A percentile compares a stretch with the other conserved stretches of the same genome.
These are phyloP conservation scores for Leucocoprinus birnbaumii DNA, from an alignment of 768 basidiomycete species.

Conservation along the genomic window DNA sequence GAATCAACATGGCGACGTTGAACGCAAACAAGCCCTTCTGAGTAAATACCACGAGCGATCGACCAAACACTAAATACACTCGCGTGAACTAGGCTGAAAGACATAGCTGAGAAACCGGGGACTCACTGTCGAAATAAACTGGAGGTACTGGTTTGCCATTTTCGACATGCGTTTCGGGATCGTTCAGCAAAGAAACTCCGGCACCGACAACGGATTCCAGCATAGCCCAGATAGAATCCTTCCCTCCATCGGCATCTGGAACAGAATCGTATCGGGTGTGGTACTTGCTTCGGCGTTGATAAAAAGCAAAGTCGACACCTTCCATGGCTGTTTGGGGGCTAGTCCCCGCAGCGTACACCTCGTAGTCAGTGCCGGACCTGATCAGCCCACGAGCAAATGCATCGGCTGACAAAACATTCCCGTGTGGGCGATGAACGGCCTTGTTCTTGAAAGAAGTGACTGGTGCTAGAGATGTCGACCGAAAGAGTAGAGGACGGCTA, in stretches of 20 bases:
- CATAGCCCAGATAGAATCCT: conserved; percentile 62
- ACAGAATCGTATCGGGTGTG: conserved; percentile 71
- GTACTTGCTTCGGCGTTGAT: conserved; percentile 62
- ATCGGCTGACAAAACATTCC: conserved; percentile 60
- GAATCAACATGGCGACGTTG: conserved; percentile 52
- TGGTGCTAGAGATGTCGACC: conserved; percentile 52
- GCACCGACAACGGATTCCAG: conserved; percentile 55
- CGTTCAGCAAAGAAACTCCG: conserved; percentile 50
- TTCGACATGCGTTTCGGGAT: conserved; percentile 22
- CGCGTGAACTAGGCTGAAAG: neutral
- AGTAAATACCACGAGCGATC: conserved; percentile 47
- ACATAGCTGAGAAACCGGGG: neutral
- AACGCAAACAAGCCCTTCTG: conserved; percentile 41
- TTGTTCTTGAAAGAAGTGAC: conserved; percentile 43
- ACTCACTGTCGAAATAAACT: conserved; percentile 70
- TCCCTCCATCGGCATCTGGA: conserved; percentile 44
- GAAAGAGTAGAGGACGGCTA: conserved; percentile 71
- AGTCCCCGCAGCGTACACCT: conserved; percentile 44
- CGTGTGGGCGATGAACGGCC: conserved; percentile 58
- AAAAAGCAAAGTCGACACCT: conserved; percentile 75
- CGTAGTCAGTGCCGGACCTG: conserved; percentile 65
- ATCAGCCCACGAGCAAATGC: conserved; percentile 57
- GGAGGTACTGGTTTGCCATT: conserved; percentile 26
- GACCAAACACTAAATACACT: conserved; percentile 46
- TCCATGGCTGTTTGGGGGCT: conserved; percentile 36